These are phyloP conservation scores for Gaeumannomyces tritici DNA, from an alignment of 2,329 filamentous ascomycete species.

Conservation along the genomic window DNA sequence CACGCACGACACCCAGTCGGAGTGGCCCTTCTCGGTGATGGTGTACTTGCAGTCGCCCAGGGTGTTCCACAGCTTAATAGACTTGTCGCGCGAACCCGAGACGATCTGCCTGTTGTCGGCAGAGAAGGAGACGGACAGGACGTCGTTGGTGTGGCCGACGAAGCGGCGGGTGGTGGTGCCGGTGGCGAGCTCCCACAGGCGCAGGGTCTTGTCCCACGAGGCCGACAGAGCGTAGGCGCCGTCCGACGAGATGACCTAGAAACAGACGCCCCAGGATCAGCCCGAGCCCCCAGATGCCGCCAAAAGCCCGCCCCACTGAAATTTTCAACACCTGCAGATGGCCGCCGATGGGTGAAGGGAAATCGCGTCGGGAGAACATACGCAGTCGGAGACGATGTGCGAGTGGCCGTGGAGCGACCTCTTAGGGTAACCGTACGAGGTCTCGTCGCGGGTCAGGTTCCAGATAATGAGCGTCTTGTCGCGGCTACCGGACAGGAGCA, in stretches of 20 bases:
- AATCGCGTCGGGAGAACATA: conserved; percentile 43
- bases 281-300: conserved; percentile 8
- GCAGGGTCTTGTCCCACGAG: conserved; percentile 99
- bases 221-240: conserved; percentile 97
- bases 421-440: conserved; percentile 98
- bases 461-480: conserved; percentile 99
- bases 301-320: neutral
- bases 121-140: conserved; percentile 99
- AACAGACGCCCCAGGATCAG: conserved; percentile 19
- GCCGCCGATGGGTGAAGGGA: neutral
- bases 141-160: conserved; percentile 98
- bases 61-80: conserved; percentile 99
- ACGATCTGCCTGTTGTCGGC: conserved; percentile 99
- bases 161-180: conserved; percentile 97
- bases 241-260: conserved; percentile 95
- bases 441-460: conserved; percentile 98
- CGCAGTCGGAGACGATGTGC: conserved; percentile 99
- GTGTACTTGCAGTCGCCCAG: conserved; percentile 99
- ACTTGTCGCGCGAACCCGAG: conserved; percentile 94
- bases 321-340: neutral
- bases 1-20: conserved; percentile 99
- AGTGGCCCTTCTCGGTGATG: conserved; percentile 99
- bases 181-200: conserved; percentile 96
- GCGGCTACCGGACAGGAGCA: conserved; percentile 94
- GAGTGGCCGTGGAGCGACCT: conserved; percentile 97